Base-by-base conservation (phyloP, 1,284 basidiomycete genomes). In the Laetiporus sulphureus region DNA sequence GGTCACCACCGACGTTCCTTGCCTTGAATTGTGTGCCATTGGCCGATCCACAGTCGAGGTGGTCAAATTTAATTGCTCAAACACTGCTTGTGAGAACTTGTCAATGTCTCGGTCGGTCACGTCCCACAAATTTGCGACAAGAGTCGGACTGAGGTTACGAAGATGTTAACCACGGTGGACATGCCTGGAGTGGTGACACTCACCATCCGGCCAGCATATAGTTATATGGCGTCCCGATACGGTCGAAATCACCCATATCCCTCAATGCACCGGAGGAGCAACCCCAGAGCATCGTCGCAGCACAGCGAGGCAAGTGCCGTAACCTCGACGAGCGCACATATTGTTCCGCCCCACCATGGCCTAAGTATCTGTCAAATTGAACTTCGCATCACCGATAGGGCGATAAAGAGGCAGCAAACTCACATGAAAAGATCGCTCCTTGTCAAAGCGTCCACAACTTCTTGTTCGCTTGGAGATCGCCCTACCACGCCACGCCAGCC, bases 101-200 rank as follows among this genome's bases (percentile, higher is more conserved):
- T 99, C 95, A 50, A 98, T 93, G 60, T 99, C 95, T 37, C 86
- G 79, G 67, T 99, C 95, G 0, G 96, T 99, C 19, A 98, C 94
- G 60, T 99, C 95, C 95, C 96, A 99, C 13, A 99, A 67, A 58
- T 95, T 97, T 0, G 89, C 96, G 11, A 97, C 80, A 35, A 99
- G 72, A 1, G 91, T 86, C 4, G 96, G 95, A 50, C 92, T 94
- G 53, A 32, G 39, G 32, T 16, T 16, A 29, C n/a, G n/a, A n/a
- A n/a, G n/a, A n/a, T n/a, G n/a, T n/a, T n/a, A n/a, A n/a, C n/a
- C n/a, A n/a, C n/a, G n/a, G n/a, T n/a, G n/a, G n/a, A n/a, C n/a
- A n/a, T n/a, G n/a, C n/a, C n/a, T n/a, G n/a, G n/a, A 23, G 25
- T 16, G 15, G 30, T 35, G n/a, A 36, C 10, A 73, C 90, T 57